Conservation (phyloP, 2,329 filamentous ascomycete species). For the Colletotrichum sp. region DNA sequence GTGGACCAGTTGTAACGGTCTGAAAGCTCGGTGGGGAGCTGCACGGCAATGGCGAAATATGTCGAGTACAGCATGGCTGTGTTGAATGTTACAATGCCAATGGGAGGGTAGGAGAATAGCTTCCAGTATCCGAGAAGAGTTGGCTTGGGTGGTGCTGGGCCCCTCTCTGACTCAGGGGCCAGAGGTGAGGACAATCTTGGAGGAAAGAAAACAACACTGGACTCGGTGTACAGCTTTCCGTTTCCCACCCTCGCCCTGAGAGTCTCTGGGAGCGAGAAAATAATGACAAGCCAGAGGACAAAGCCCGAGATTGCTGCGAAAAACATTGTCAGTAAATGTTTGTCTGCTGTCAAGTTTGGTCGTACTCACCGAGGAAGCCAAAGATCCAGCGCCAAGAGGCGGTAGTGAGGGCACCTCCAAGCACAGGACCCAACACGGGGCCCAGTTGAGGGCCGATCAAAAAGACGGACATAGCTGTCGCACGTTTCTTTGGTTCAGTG, state of each 20-base stretch:
- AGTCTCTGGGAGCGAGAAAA: slow-evolving; percentile 49
- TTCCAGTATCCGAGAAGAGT: slow-evolving; percentile 29
- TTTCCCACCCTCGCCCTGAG: slow-evolving; percentile 48
- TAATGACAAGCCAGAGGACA: slow-evolving; percentile 29
- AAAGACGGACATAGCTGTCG: slow-evolving; percentile 44
- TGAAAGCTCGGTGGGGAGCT: slow-evolving; percentile 32
- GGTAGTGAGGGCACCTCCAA: slow-evolving; percentile 43
- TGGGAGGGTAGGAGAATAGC: slow-evolving; percentile 35
- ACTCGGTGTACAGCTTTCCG: slow-evolving; percentile 31
- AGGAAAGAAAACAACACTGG: slow-evolving; percentile 23
- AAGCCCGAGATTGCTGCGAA: slow-evolving; percentile 31
- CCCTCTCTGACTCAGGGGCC: slow-evolving; percentile 26
- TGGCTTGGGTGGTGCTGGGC: slow-evolving; percentile 32
- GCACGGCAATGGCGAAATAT: slow-evolving; percentile 35
- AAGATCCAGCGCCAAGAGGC: slow-evolving; percentile 49
- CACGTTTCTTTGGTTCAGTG: slow-evolving; percentile 34
- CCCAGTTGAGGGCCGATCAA: slow-evolving; percentile 48
- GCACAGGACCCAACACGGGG: slow-evolving; percentile 45
- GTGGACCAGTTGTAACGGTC: slow-evolving; percentile 37
- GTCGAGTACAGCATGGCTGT: slow-evolving; percentile 36
- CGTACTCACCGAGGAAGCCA: slow-evolving; percentile 35
- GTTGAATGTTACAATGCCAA: slow-evolving; percentile 35
- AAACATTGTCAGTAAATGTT: not conserved
- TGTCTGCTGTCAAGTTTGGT: not conserved
- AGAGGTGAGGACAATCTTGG: slow-evolving; percentile 26